These are phyloP conservation scores for Euphorbia lathyris DNA, from an alignment of 345 rosid species.

Conservation along the genomic window DNA sequence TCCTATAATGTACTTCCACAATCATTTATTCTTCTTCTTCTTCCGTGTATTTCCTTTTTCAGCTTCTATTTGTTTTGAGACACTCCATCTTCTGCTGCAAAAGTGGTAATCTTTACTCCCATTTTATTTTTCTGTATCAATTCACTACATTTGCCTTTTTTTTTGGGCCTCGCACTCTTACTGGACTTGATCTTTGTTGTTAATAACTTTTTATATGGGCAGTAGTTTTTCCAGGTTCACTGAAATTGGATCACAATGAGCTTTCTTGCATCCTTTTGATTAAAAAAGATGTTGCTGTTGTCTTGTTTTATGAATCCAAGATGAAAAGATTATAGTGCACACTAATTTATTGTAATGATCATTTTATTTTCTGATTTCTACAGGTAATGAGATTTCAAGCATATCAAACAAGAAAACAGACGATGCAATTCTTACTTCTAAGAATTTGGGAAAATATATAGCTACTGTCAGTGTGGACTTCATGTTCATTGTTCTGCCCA, in stretches of 20 bases:
- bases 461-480: conserved; percentile 52
- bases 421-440: conserved; percentile 35
- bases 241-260: neutral
- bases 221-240: neutral
- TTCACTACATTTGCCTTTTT: neutral
- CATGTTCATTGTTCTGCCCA: conserved; percentile 56
- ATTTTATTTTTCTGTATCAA: neutral
- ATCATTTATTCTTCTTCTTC: neutral
- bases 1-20: neutral
- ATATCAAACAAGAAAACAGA: conserved; percentile 41
- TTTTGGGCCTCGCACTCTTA: neutral
- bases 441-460: conserved; percentile 41
- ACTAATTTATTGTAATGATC: neutral
- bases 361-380: neutral
- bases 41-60: conserved; percentile 13
- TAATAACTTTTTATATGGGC: neutral
- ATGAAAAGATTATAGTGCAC: neutral
- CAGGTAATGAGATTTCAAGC: neutral
- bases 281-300: neutral
- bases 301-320: neutral
- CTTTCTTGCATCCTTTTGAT: neutral
- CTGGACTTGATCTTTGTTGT: neutral
- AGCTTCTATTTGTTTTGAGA: conserved; percentile 61
- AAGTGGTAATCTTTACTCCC: conserved; percentile 13
- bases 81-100: conserved; percentile 37